These are phyloP conservation scores for Flaveria linearis DNA, from an alignment of 129 eudicot genomes.

Conservation along the genomic window DNA sequence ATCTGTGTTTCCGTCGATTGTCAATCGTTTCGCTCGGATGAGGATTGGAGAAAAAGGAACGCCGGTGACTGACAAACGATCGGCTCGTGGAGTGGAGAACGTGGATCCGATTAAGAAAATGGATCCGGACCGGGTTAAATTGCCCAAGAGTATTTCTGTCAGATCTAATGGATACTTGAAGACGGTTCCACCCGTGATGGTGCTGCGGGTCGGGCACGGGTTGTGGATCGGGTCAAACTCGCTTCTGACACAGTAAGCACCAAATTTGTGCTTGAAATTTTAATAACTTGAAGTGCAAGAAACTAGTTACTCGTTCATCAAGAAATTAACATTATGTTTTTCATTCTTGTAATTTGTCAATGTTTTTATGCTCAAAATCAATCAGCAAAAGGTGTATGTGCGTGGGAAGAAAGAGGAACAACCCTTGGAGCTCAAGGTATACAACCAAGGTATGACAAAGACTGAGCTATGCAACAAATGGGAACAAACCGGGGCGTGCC, in stretches of 20 bases:
- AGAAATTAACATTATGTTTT: slow-evolving; percentile 1
- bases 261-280: neutral
- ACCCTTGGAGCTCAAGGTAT: slow-evolving; percentile 66
- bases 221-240: slow-evolving; percentile 42
- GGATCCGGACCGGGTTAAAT: slow-evolving; percentile 50
- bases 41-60: slow-evolving; percentile 41
- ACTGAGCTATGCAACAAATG: slow-evolving; percentile 98
- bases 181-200: slow-evolving; percentile 42
- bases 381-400: slow-evolving; percentile 74
- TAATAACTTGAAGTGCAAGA: slow-evolving; percentile 24
- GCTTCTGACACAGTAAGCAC: slow-evolving; percentile 47
- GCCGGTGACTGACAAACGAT: slow-evolving; percentile 30
- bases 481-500: slow-evolving; percentile 90
- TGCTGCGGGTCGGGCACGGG: slow-evolving; percentile 34
- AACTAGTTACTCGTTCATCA: neutral
- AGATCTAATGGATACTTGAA: slow-evolving; percentile 80
- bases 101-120: slow-evolving; percentile 44
- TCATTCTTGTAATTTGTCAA: neutral
- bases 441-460: slow-evolving; percentile 84
- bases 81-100: slow-evolving; percentile 46
- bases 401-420: slow-evolving; percentile 58
- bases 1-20: slow-evolving; percentile 16
- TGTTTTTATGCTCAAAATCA: slow-evolving; percentile 8
- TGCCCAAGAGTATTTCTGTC: slow-evolving; percentile 91
- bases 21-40: slow-evolving; percentile 41